Conservation (phyloP, 2,329 filamentous ascomycete genomes). For the Aureobasidium vineae region DNA sequence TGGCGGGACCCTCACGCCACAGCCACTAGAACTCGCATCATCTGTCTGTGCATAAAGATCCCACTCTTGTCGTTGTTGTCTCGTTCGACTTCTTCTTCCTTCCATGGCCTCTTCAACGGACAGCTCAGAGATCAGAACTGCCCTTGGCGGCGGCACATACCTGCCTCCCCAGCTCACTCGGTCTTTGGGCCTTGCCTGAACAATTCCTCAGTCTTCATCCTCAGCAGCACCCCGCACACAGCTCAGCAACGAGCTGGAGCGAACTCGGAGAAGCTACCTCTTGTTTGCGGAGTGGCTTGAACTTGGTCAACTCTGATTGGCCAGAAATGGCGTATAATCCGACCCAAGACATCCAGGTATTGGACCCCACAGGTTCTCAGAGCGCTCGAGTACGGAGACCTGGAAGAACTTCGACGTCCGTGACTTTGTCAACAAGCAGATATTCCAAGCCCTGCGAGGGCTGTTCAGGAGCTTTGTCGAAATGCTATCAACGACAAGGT, state of each 20-base stretch:
- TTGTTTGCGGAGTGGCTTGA: constrained; percentile 18
- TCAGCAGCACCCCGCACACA: neutral
- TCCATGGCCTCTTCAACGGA: neutral
- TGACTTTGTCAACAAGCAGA: neutral
- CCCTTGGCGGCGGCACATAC: neutral
- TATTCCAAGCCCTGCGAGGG: too few relatives aligned
- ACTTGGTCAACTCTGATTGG: constrained; percentile 4
- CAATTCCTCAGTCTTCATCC: too few relatives aligned
- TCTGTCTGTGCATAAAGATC: constrained; percentile 25
- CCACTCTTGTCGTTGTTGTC: neutral
- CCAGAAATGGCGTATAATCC: constrained; percentile 20
- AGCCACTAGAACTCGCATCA: constrained; percentile 25
- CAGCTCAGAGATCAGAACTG: too few relatives aligned
- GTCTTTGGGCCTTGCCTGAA: too few relatives aligned
- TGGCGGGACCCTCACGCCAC: constrained; percentile 24
- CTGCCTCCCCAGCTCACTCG: too few relatives aligned
- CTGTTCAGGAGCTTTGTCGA: neutral
- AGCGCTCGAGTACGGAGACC: neutral
- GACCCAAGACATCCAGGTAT: constrained; percentile 15
- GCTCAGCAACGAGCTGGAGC: constrained; percentile 1
- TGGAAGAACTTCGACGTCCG: neutral
- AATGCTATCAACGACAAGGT: neutral
- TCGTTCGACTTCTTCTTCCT: neutral
- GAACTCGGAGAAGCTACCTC: constrained; percentile 22
- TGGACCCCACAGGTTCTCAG: constrained; percentile 5